Evolutionary conservation across 2,329 filamentous ascomycete genomes (phyloP), one percentile per base, ranked within the genome.

Genomic region (Mycosphaerella sp.): DNA sequence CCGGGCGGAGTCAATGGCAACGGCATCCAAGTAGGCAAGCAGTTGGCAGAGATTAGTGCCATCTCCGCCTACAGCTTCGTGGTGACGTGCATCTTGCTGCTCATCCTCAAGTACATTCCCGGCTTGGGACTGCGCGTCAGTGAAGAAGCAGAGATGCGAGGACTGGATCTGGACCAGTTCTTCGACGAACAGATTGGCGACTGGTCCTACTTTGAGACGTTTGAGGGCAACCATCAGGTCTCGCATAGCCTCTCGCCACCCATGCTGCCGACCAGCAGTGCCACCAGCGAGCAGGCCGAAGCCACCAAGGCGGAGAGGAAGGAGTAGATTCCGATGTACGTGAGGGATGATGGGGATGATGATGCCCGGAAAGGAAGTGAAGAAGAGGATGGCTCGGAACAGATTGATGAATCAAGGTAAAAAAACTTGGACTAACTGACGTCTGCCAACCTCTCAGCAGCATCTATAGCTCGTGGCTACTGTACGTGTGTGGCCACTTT

Each of bases 151-250:
- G 79, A 81, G 67, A 77, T 78, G 69, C 71, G 76, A 49, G 79
- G 80, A 14, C 64, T 81, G 29, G 79, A 81, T 59, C 60, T 75
- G 5, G 75, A 80, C 39, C 77, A 80, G 63, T 81, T 82, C 67
- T 72, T 76, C 41, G 78, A 80, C 45, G 79, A 81, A 69, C 74
- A 79, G 67, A 80, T 82, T 64, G 68, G 67, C 41, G 66, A 70
- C 46, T 65, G 65, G 64, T 62, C 63, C 29, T 60, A 62, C 48
- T 64, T 64, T 36, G 57, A 64, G 48, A 54, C 49, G 2, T 56
- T 59, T 29, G 48, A 57, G 17, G 54, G 54, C 23, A 56, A 59
- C 9, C 49, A 61, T 17, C 49, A 56, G 34, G 34, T 63, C 21
- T 60, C 60, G 5, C 59, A 62, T 39, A 63, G 69, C 71, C 51